phyloP scores from a whole-genome alignment of 352 stramenopile genomes.

The Thalassiosira exigua region DNA sequence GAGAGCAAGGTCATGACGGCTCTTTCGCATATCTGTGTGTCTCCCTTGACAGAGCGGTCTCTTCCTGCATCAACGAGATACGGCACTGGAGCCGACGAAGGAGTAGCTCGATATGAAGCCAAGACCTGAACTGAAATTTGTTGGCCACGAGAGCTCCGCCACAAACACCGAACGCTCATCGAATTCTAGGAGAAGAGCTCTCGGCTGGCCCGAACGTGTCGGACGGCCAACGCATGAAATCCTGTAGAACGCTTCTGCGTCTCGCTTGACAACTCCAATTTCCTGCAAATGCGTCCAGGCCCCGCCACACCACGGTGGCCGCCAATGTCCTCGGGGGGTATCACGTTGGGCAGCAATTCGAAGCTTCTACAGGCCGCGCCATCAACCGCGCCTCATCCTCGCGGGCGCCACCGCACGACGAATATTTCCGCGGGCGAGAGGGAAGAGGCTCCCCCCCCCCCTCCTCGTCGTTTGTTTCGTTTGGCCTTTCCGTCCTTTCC shows the following conservation, averaged over 20 bases:
- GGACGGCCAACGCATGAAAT: conserved; percentile 68
- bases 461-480: no score
- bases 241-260: conserved; percentile 61
- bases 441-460: no score
- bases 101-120: conserved; percentile 62
- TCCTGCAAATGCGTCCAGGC: conserved; percentile 81
- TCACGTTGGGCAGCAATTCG: conserved; percentile 74
- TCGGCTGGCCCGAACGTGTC: conserved; percentile 60
- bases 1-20: conserved; percentile 65
- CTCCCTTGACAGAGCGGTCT: conserved; percentile 16
- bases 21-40: conserved; percentile 59
- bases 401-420: no score
- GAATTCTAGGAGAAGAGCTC: conserved; percentile 75
- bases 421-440: no score
- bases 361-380: conserved; percentile 73
- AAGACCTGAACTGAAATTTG: conserved; percentile 47
- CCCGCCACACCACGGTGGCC: conserved; percentile 60
- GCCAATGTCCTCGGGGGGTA: conserved; percentile 62
- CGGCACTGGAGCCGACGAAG: conserved; percentile 67
- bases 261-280: conserved; percentile 59
- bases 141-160: conserved; percentile 65
- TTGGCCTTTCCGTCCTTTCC: no score
- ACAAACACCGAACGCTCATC: conserved; percentile 70
- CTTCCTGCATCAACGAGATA: conserved; percentile 41
- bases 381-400: no score